Evolutionary conservation across 495 filamentous ascomycete genomes (phyloP).

Genomic region (Penicillium subrubescens): DNA sequence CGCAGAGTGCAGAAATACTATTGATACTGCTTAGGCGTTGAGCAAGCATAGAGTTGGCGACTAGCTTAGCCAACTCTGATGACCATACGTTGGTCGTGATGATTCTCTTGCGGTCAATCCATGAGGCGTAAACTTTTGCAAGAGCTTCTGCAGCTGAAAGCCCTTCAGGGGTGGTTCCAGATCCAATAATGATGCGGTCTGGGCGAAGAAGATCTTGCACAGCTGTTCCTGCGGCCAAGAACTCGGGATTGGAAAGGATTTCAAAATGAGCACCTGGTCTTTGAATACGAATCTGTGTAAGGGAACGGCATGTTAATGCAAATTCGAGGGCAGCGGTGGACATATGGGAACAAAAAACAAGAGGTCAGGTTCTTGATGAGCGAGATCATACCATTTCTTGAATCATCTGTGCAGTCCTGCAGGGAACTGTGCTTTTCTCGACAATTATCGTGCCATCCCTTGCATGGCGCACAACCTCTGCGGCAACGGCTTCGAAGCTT

Average conservation of each 20-base stretch:
- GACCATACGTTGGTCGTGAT: conserved; percentile 75
- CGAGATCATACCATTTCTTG: conserved; percentile 57
- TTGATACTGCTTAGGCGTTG: conserved; percentile 83
- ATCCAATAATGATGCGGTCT: conserved; percentile 75
- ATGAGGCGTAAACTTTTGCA: conserved; percentile 63
- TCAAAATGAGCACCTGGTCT: conserved; percentile 64
- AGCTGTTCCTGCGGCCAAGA: conserved; percentile 75
- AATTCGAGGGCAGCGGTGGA: not conserved
- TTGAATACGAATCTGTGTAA: conserved; percentile 14
- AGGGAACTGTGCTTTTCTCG: conserved; percentile 80
- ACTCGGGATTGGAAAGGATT: conserved; percentile 80
- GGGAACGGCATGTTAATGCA: not conserved
- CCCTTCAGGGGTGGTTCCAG: conserved; percentile 53
- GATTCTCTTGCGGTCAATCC: conserved; percentile 65
- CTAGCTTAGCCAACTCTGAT: conserved; percentile 75
- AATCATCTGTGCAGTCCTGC: conserved; percentile 69
- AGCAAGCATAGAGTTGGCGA: conserved; percentile 77
- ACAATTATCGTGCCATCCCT: conserved; percentile 70
- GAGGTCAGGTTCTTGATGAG: not conserved
- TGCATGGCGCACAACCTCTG: conserved; percentile 65
- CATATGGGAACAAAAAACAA: not conserved
- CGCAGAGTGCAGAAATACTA: conserved; percentile 74
- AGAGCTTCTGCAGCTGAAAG: conserved; percentile 61
- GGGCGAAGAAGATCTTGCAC: conserved; percentile 67
- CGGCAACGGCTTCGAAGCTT: conserved; percentile 64